These are phyloP conservation scores for Cornus suecica DNA, from an alignment of 148 eudicot species.

Conservation along the genomic window DNA sequence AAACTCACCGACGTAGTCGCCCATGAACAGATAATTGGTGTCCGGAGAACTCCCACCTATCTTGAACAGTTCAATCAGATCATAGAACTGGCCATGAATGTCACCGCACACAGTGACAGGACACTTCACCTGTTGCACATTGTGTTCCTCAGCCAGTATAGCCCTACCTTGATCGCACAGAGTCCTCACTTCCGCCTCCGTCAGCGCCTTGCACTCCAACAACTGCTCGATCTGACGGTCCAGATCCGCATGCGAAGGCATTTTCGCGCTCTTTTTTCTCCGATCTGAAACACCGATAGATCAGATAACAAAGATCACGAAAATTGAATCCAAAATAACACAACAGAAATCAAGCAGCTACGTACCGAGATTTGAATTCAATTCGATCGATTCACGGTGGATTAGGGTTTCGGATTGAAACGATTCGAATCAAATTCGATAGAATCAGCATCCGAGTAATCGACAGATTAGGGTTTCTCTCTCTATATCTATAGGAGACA, in stretches of 20 bases:
- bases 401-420: constrained; percentile 7
- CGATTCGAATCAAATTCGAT: too few relatives aligned
- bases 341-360: background rate
- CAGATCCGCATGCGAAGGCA: constrained; percentile 35
- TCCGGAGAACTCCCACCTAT: constrained; percentile 48
- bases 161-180: constrained; percentile 48
- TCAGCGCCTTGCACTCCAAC: constrained; percentile 50
- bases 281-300: constrained; percentile 22
- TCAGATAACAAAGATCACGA: constrained; percentile 1
- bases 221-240: constrained; percentile 48
- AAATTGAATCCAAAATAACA: background rate
- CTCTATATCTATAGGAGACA: too few relatives aligned
- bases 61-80: constrained; percentile 44
- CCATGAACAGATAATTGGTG: constrained; percentile 54
- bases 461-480: too few relatives aligned
- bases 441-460: too few relatives aligned
- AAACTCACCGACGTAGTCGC: constrained; percentile 48
- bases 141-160: constrained; percentile 42
- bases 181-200: constrained; percentile 43
- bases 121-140: constrained; percentile 52
- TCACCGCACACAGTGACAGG: constrained; percentile 54
- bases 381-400: background rate
- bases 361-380: constrained; percentile 6
- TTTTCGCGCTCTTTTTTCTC: constrained; percentile 9
- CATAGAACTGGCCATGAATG: constrained; percentile 51